Evolutionary conservation across 106 monocot genomes (phyloP).

Genomic region (Iris macrosiphon): DNA sequence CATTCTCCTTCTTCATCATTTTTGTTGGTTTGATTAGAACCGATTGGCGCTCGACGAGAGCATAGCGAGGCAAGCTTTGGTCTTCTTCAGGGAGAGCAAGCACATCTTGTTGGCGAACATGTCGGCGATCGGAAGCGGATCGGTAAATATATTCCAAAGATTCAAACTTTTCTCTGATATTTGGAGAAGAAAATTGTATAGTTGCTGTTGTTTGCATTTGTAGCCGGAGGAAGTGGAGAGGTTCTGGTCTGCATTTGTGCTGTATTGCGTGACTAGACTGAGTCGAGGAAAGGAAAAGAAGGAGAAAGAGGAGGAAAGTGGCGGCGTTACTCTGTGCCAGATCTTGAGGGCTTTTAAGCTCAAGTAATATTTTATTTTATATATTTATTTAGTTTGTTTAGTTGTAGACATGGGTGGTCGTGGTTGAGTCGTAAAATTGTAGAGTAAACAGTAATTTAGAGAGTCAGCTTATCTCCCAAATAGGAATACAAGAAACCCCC

Average conservation of each 20-base stretch:
- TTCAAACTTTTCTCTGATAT: no score
- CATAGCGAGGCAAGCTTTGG: slow-evolving; percentile 44
- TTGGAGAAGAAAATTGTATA: no score
- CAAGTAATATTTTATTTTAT: slow-evolving; percentile 41
- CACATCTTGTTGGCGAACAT: slow-evolving; percentile 45
- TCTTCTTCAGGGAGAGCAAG: slow-evolving; percentile 57
- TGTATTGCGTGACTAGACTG: slow-evolving; percentile 70
- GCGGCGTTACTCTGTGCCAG: slow-evolving; percentile 45
- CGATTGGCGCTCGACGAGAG: slow-evolving; percentile 55
- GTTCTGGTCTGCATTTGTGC: slow-evolving; percentile 70
- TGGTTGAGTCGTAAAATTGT: no score
- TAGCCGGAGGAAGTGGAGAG: slow-evolving; percentile 88
- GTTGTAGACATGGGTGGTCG: no score
- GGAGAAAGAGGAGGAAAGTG: slow-evolving; percentile 28
- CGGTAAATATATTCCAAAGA: slow-evolving; percentile 50
- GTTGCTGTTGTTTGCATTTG: no score
- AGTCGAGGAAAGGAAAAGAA: slow-evolving; percentile 21
- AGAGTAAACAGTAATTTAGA: no score
- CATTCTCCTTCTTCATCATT: no score
- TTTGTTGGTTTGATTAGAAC: slow-evolving; percentile 16
- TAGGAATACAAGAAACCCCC: no score
- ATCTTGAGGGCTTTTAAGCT: slow-evolving; percentile 68
- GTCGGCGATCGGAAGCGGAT: slow-evolving; percentile 60
- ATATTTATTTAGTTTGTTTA: no score
- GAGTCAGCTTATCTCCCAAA: no score